Conservation (phyloP, 2,329 filamentous ascomycete genomes). For the Mariannaea sp. region DNA sequence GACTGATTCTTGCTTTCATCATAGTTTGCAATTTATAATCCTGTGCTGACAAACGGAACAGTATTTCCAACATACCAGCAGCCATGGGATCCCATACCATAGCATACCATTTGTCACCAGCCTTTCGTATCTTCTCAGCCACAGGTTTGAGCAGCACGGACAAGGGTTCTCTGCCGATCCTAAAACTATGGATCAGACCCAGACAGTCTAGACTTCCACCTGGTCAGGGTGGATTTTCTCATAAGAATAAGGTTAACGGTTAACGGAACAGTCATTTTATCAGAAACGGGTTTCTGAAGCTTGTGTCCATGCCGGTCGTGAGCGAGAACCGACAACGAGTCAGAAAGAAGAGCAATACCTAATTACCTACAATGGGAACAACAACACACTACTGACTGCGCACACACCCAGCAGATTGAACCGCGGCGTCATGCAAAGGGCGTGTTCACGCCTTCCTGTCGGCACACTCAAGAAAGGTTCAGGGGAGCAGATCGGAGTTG, state of each 20-base stretch:
- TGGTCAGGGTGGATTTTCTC: neutral
- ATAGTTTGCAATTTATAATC: no score
- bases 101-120: no score
- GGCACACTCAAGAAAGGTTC: neutral
- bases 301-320: neutral
- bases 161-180: no score
- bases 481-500: neutral
- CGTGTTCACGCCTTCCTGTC: neutral
- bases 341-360: neutral
- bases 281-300: neutral
- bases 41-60: no score
- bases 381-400: constrained; percentile 1
- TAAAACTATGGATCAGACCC: no score
- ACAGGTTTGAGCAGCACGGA: neutral
- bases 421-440: constrained; percentile 8
- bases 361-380: neutral
- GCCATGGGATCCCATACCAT: no score
- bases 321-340: neutral
- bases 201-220: no score
- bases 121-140: neutral
- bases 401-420: no score
- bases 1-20: neutral
- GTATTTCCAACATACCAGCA: no score
- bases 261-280: neutral
- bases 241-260: constrained; percentile 13